Percentiles rank a stretch among this genome's conserved stretches.
These are phyloP conservation scores for Geoglossum glabrum DNA, from an alignment of 495 filamentous ascomycete genomes.

Conservation along the genomic window DNA sequence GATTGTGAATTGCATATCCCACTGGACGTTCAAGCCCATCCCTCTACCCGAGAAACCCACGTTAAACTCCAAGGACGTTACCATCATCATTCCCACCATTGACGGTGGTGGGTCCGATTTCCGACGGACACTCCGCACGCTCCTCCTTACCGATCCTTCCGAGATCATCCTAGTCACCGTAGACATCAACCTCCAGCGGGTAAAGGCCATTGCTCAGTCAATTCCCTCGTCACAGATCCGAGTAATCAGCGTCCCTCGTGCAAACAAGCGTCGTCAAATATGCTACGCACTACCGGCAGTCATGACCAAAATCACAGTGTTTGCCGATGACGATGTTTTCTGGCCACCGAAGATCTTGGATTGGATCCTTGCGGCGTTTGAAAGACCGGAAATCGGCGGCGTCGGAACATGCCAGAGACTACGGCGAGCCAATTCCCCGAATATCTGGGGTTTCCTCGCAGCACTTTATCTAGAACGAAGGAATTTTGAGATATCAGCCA, in stretches of 20 bases:
- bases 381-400: no score
- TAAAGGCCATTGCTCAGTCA: background rate
- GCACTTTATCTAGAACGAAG: no score
- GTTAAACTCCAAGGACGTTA: conserved; percentile 47
- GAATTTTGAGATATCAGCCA: no score
- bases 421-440: no score
- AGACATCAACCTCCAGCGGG: background rate
- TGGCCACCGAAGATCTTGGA: background rate
- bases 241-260: background rate
- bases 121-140: conserved; percentile 35
- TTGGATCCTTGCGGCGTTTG: no score
- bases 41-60: conserved; percentile 40
- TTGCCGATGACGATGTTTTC: background rate
- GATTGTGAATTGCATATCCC: conserved; percentile 42
- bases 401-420: no score
- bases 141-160: no score
- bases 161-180: background rate
- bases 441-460: no score
- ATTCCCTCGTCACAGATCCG: background rate
- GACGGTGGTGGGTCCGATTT: conserved; percentile 39
- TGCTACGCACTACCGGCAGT: background rate
- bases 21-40: conserved; percentile 45
- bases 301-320: background rate
- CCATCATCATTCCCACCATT: conserved; percentile 52
- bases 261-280: background rate